Percentiles rank a stretch among this genome's conserved stretches.
Conservation (phyloP, 805 yeast species). For the Candida palmyrensis region DNA sequence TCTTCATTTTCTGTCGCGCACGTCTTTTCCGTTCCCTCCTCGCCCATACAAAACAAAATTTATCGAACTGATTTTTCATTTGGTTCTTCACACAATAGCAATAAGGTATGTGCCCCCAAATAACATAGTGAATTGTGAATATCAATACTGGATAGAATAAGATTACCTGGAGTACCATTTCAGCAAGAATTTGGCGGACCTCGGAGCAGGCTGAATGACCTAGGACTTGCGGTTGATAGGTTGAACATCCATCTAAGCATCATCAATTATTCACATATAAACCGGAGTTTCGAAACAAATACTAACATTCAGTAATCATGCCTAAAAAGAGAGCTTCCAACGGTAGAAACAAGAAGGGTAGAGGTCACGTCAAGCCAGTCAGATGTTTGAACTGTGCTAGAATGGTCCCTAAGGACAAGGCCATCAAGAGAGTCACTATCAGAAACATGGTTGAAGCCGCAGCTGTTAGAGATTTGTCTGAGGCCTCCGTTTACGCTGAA, state of each 20-base stretch:
- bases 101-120: conserved; percentile 3
- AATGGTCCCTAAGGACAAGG: conserved; percentile 99
- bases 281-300: neutral
- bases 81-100: conserved; percentile 4
- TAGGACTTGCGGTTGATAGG: no score
- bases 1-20: conserved; percentile 3
- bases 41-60: conserved; percentile 5
- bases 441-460: conserved; percentile 99
- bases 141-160: no score
- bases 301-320: conserved; percentile 47
- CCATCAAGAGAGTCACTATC: conserved; percentile 99
- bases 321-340: conserved; percentile 99
- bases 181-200: no score
- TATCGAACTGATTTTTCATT: conserved; percentile 4
- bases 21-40: conserved; percentile 4
- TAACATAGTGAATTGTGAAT: no score
- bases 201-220: no score
- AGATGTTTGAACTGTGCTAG: conserved; percentile 99
- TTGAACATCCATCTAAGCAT: no score
- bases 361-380: conserved; percentile 99
- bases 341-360: conserved; percentile 99
- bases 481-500: conserved; percentile 98
- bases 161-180: no score
- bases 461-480: conserved; percentile 99
- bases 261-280: no score